Evolutionary conservation across 176 grass and related monocot species (phyloP), one percentile per base, ranked within the genome.

Genomic region (Alloteropsis semialata): DNA sequence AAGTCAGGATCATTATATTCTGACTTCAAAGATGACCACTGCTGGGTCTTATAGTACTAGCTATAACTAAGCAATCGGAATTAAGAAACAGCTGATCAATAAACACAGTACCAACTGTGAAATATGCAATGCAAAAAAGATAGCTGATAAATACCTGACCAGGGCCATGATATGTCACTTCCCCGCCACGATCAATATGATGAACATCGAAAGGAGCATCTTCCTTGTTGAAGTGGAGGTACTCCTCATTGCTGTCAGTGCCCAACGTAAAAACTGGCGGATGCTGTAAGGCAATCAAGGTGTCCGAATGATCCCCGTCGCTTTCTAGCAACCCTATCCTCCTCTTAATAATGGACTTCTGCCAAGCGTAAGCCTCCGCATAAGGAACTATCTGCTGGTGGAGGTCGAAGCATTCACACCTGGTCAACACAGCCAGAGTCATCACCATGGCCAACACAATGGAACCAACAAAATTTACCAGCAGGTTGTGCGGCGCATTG

Each of bases 161-260:
- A 90, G 96, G 96, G 38, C 96, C 96, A 90, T 95, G 96, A 86
- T 95, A 98, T 0, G 92, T 98, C 75, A 98, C 92, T 59, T 98
- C 89, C 13, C 96, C 92, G 19, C 84, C 96, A 19, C 96, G 88
- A 49, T 95, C 67, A 51, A 80, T 95, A 5, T 68, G 86, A 15
- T 93, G 80, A 86, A 98, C 15, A 24, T 93, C 90, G 59, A 66
- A 90, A 30, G 90, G 92, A 75, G 90, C 53, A 90, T 95, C n/a
- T n/a, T n/a, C 37, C 37, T 91, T 50, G 77, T 95, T 22, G 50
- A 98, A 98, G 83, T 88, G 82, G 39, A 98, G 84, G 78, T 85
- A 81, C 8, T 95, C 51, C 78, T 90, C 70, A 0, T 48, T 65
- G 48, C 88, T 95, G 13, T 38, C 38, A 2, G 87, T 91, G 30